A percentile compares a stretch with the other conserved stretches of the same genome.
Conservation (phyloP, 179 eudicot species). For the Beta lomatogona region DNA sequence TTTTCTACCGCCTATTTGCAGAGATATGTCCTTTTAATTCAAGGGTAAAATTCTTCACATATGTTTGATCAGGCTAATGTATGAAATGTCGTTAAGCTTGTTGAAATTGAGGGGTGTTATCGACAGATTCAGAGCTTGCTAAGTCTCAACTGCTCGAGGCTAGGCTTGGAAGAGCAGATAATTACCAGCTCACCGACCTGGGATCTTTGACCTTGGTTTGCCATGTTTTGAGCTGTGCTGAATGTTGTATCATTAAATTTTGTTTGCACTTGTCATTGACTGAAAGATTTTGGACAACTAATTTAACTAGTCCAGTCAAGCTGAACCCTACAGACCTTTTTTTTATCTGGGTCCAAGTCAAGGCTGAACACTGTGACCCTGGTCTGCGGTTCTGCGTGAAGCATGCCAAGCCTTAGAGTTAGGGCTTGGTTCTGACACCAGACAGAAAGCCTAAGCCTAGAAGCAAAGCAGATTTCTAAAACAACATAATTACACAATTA, state of each 20-base stretch:
- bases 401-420: not conserved
- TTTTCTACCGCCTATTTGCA: not conserved
- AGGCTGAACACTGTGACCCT: too few relatives aligned
- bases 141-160: not conserved
- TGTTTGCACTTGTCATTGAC: not conserved
- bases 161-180: not conserved
- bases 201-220: not conserved
- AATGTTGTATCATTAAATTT: not conserved
- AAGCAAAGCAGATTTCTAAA: not conserved
- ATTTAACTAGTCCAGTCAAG: not conserved
- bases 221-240: not conserved
- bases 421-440: not conserved
- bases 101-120: not conserved
- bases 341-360: too few relatives aligned
- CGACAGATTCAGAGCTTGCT: not conserved
- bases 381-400: not conserved
- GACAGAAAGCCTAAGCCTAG: not conserved
- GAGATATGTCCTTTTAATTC: too few relatives aligned
- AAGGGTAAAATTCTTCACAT: too few relatives aligned
- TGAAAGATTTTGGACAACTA: not conserved
- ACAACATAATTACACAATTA: not conserved
- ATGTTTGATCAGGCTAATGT: not conserved
- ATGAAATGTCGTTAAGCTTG: not conserved
- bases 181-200: not conserved
- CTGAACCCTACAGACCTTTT: not conserved